phyloP scores from a whole-genome alignment of 108 stramenopile species.

The Aureococcus anophagefferens region DNA sequence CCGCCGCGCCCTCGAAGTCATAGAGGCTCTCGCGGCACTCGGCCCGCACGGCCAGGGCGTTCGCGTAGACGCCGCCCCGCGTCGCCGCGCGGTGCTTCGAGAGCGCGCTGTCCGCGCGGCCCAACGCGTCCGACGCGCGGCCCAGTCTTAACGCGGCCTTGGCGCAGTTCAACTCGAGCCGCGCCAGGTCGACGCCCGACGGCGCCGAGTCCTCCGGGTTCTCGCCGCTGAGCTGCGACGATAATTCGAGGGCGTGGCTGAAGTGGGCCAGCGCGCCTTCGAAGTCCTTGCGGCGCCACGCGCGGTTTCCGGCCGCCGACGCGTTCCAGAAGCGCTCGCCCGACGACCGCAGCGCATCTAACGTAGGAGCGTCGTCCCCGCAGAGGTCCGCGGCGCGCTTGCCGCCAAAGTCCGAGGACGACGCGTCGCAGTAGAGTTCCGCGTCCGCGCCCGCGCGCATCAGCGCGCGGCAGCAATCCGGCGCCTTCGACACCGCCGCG shows the following conservation, averaged over 20 bases:
- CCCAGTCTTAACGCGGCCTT: slow-evolving; percentile 2
- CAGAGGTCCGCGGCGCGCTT: too few species aligned
- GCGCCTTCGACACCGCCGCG: not conserved
- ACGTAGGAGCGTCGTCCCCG: too few species aligned
- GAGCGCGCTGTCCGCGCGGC: not conserved
- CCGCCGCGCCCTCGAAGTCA: slow-evolving; percentile 4
- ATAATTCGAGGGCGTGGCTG: not conserved
- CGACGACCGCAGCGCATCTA: not conserved
- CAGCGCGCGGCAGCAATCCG: not conserved
- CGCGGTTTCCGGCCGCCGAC: slow-evolving; percentile 4
- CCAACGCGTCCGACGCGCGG: not conserved
- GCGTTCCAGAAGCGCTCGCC: slow-evolving; percentile 13
- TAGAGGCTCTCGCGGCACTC: slow-evolving; percentile 11
- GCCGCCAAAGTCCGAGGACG: too few species aligned
- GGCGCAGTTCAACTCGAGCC: slow-evolving; percentile 8
- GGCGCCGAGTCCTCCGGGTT: not conserved
- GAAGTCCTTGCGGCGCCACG: not conserved
- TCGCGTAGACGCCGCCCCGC: not conserved
- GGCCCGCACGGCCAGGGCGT: slow-evolving; percentile 8
- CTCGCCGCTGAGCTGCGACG: not conserved
- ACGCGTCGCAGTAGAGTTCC: not conserved
- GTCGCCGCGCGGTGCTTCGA: not conserved
- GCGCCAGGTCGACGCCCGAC: slow-evolving; percentile 4
- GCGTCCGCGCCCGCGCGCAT: slow-evolving; percentile 5
- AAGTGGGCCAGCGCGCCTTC: not conserved